Base-by-base conservation (phyloP, 257 asterid genomes). In the Solanum pennellii region DNA sequence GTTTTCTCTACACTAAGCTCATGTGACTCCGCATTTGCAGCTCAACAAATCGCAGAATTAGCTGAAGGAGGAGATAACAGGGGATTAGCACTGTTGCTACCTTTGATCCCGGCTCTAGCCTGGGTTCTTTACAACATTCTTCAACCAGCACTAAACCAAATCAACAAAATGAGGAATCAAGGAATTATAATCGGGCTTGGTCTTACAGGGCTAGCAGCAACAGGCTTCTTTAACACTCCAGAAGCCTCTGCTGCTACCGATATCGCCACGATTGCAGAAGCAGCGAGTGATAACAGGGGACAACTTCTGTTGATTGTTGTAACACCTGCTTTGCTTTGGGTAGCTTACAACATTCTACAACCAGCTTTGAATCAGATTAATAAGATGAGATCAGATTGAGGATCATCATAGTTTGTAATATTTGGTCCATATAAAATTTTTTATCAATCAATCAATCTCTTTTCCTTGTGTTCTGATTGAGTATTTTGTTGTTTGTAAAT, bases 311-410 rank as follows among this genome's bases (percentile, higher is more conserved):
- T 97, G 89, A 89, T 96, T 25, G 99, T 97, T 6, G 91, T 96
- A 47, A 44, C 98, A n/a, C 99, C 99, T 73, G 99, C 99, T 20
- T 90, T 97, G 60, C 87, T 69, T 13, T 97, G 99, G 99, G 99
- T 97, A 89, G 84, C 89, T 45, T 96, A 89, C 93, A 95, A 95
- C 77, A 95, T 97, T 18, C 90, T 97, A 89, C 99, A 93, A 90
- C 99, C 99, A 27, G 99, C 99, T 84, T 90, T 97, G 94, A 96
- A 96, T 89, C 99, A 96, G 94, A 89, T 97, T 83, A 95, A 94
- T 91, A 90, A 71, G 94, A 96, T 95, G 98, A 93, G 94, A 90
- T 96, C 98, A 21, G 87, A 94, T 4, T 90, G 87, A 68, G 47
- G 37, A 82, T 85, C 15, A 37, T 73, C 11, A 35, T 80, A 25